Percentiles rank a stretch among this genome's conserved stretches.
Evolutionary conservation across 768 basidiomycete genomes (phyloP).

Genomic region (Rhizopogon sp.): DNA sequence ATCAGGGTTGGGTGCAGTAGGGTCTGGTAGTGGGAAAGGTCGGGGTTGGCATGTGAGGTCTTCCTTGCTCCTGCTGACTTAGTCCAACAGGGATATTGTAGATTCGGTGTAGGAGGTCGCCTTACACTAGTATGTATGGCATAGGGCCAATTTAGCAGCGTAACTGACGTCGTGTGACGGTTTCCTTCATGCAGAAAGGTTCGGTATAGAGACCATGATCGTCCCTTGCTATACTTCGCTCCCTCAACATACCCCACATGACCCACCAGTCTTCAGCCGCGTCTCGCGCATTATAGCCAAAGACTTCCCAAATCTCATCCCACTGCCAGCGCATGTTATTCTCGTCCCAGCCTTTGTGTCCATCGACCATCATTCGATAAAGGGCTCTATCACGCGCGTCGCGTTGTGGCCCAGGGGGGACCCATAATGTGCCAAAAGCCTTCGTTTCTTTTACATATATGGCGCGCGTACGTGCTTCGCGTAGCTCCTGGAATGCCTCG

Average conservation of each 20-base stretch:
- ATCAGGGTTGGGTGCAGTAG: too few relatives aligned
- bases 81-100: too few relatives aligned
- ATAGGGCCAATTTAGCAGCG: neutral
- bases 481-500: slow-evolving; percentile 56
- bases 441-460: slow-evolving; percentile 41
- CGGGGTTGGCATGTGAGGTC: too few relatives aligned
- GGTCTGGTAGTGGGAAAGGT: too few relatives aligned
- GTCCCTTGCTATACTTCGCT: slow-evolving; percentile 25
- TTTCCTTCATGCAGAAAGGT: neutral
- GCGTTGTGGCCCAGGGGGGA: slow-evolving; percentile 42
- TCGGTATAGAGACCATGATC: neutral
- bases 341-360: slow-evolving; percentile 44
- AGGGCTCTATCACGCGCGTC: slow-evolving; percentile 38
- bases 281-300: slow-evolving; percentile 51
- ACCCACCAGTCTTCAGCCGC: slow-evolving; percentile 66
- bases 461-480: slow-evolving; percentile 42
- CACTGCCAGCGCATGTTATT: slow-evolving; percentile 43
- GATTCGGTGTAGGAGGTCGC: too few relatives aligned
- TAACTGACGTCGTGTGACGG: neutral
- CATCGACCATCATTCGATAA: slow-evolving; percentile 15
- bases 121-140: too few relatives aligned
- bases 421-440: slow-evolving; percentile 37
- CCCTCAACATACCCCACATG: slow-evolving; percentile 47
- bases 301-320: slow-evolving; percentile 51
- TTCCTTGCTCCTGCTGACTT: too few relatives aligned